Evolutionary conservation across 805 yeast genomes (phyloP).

Genomic region (Candida fluviatilis): DNA sequence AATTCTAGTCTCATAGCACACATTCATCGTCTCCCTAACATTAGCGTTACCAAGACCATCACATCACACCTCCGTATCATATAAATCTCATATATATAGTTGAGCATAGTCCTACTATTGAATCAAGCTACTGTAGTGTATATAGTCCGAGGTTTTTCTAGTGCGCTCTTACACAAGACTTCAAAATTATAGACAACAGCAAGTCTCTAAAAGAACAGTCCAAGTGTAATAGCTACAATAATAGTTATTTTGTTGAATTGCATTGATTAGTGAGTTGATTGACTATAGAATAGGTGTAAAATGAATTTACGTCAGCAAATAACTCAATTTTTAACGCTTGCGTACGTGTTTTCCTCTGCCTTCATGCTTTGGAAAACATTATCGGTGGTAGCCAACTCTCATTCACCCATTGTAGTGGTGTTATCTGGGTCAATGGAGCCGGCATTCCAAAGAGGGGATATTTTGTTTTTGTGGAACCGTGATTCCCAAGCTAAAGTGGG

Average conservation of each 20-base stretch:
- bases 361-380: conserved; percentile 89
- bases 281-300: not conserved
- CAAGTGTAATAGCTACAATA: no score
- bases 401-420: conserved; percentile 94
- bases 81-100: no score
- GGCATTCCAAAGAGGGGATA: conserved; percentile 97
- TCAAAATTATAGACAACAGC: no score
- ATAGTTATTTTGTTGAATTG: not conserved
- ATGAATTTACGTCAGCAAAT: conserved; percentile 62
- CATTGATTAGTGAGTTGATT: not conserved
- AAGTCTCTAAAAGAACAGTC: no score
- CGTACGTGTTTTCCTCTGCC: conserved; percentile 82
- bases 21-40: no score
- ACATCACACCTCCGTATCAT: not conserved
- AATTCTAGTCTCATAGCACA: no score
- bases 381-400: conserved; percentile 70
- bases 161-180: no score
- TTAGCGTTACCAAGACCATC: not conserved
- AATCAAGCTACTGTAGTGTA: not conserved
- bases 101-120: not conserved
- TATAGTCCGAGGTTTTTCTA: not conserved
- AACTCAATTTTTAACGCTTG: conserved; percentile 64
- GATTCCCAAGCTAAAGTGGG: conserved; percentile 67
- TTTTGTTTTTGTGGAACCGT: conserved; percentile 87
- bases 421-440: conserved; percentile 99